Percentiles rank a stretch among this genome's conserved stretches.
These are phyloP conservation scores for Alternaria tenuissima DNA, from an alignment of 2,329 filamentous ascomycete species.

Conservation along the genomic window DNA sequence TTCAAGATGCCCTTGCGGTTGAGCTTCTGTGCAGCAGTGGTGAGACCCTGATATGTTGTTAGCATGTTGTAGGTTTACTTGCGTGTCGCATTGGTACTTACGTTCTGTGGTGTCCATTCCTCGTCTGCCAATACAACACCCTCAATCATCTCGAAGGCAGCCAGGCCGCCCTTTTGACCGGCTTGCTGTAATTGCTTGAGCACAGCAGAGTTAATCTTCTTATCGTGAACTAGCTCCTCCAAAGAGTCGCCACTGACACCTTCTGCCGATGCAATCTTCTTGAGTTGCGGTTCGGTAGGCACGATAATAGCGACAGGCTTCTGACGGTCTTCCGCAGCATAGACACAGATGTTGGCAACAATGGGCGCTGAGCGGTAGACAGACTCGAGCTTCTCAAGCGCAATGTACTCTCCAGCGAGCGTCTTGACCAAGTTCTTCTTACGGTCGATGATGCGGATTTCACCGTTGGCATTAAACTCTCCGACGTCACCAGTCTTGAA, in stretches of 20 bases:
- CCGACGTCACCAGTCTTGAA: constrained; percentile 98
- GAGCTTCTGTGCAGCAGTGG: constrained; percentile 62
- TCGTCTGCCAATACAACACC: constrained; percentile 82
- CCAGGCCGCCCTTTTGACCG: constrained; percentile 72
- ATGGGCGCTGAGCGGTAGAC: constrained; percentile 83
- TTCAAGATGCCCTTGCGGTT: constrained; percentile 60
- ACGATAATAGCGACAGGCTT: constrained; percentile 86
- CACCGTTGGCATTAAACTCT: constrained; percentile 81
- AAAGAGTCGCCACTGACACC: constrained; percentile 71
- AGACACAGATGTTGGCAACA: constrained; percentile 86
- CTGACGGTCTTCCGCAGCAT: constrained; percentile 76
- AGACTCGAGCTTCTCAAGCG: constrained; percentile 92
- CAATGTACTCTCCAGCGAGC: constrained; percentile 94
- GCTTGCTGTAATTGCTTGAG: constrained; percentile 73
- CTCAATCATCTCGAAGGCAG: constrained; percentile 75
- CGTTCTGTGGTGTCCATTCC: constrained; percentile 86
- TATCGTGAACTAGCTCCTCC: constrained; percentile 73
- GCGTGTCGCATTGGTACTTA: constrained; percentile 59
- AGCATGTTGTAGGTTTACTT: constrained; percentile 15
- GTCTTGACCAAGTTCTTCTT: constrained; percentile 99
- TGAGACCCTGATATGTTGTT: constrained; percentile 52
- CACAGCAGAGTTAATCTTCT: constrained; percentile 70
- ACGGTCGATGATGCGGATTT: constrained; percentile 88
- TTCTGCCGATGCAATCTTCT: constrained; percentile 63
- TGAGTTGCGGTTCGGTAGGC: constrained; percentile 63